Conservation (phyloP, 257 asterid species). For the Fraxinus quadrangulata region DNA sequence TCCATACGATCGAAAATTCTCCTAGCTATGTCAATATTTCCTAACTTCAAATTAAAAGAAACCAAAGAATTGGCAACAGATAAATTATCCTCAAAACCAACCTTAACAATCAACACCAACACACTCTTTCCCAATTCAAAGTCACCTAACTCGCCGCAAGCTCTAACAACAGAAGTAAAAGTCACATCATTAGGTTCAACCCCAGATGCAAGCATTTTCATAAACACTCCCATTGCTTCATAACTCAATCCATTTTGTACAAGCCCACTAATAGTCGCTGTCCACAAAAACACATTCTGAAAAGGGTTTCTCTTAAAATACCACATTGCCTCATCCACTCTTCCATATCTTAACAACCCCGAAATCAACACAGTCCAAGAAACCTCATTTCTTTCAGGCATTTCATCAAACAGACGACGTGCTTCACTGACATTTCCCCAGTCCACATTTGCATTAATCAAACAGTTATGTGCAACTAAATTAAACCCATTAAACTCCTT, state of each 20-base stretch:
- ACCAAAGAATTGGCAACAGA: constrained; percentile 70
- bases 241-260: constrained; percentile 55
- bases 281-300: constrained; percentile 57
- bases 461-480: constrained; percentile 68
- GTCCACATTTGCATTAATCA: constrained; percentile 50
- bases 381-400: constrained; percentile 78
- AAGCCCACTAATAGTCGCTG: constrained; percentile 73
- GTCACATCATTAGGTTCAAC: constrained; percentile 70
- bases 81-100: constrained; percentile 53
- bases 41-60: constrained; percentile 45
- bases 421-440: constrained; percentile 59
- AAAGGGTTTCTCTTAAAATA: constrained; percentile 58
- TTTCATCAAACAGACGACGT: constrained; percentile 69
- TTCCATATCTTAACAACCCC: constrained; percentile 60
- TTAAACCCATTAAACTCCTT: constrained; percentile 74
- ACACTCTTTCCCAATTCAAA: constrained; percentile 54
- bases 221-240: constrained; percentile 50
- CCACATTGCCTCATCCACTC: constrained; percentile 58
- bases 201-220: constrained; percentile 51
- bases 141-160: constrained; percentile 64
- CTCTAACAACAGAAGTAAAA: constrained; percentile 54
- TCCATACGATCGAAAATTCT: constrained; percentile 54
- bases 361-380: constrained; percentile 75
- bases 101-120: constrained; percentile 54
- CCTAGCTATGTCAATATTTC: constrained; percentile 53